A percentile compares a stretch with the other conserved stretches of the same genome.
Conservation (phyloP, 208 protist species). For the Crithidia bombi region DNA sequence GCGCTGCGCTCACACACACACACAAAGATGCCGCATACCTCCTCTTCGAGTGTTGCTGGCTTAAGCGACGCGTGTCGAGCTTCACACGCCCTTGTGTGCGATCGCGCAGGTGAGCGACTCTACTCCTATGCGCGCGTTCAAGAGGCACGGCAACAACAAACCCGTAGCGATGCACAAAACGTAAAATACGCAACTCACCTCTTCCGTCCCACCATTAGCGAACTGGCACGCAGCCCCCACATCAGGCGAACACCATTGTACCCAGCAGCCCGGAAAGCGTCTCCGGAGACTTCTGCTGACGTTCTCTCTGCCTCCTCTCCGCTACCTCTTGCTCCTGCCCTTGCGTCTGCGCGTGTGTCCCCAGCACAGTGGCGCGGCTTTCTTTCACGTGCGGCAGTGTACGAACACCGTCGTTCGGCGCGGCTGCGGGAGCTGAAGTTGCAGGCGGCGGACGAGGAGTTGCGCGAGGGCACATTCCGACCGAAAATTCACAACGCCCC, state of each 20-base stretch:
- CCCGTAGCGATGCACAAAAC: not conserved
- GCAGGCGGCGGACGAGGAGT: not conserved
- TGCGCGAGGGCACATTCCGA: conserved; percentile 18
- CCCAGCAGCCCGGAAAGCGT: not conserved
- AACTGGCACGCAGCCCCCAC: not conserved
- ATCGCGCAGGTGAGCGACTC: conserved; percentile 6
- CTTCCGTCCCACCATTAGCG: conserved; percentile 7
- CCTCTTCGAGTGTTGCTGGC: not conserved
- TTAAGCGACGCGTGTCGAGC: not conserved
- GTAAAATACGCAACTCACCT: not conserved
- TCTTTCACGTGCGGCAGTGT: not conserved
- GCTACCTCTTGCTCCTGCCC: too few species aligned
- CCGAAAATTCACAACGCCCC: too few species aligned
- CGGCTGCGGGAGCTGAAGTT: conserved; percentile 15
- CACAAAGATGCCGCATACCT: not conserved
- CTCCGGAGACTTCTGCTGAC: not conserved
- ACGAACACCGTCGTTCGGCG: not conserved
- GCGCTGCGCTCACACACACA: too few species aligned
- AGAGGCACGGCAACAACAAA: not conserved
- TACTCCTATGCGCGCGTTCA: conserved; percentile 13
- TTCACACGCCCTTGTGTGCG: not conserved
- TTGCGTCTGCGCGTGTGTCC: not conserved
- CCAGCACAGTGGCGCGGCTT: not conserved
- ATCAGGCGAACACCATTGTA: conserved; percentile 1
- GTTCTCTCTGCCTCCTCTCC: too few species aligned